phyloP scores from a whole-genome alignment of 805 yeast species.

The Zygoascus flipseniorum region DNA sequence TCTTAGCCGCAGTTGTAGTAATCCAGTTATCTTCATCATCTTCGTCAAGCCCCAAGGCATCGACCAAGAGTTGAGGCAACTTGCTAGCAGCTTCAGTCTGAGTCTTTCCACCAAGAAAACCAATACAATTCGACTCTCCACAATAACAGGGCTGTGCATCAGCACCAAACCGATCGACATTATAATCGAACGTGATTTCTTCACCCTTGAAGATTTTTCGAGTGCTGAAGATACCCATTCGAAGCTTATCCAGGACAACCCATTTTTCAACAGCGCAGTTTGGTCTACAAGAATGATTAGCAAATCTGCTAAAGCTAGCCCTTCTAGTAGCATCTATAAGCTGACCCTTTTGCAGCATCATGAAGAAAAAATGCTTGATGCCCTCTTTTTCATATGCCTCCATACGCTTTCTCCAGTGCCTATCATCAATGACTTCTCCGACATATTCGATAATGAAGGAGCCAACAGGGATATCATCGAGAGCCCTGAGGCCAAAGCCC shows the following conservation, averaged over 20 bases:
- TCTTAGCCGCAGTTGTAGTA: conserved; percentile 42
- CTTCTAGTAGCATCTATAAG: conserved; percentile 89
- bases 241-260: conserved; percentile 84
- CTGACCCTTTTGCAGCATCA: conserved; percentile 90
- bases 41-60: conserved; percentile 65
- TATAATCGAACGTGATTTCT: conserved; percentile 86
- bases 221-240: conserved; percentile 93
- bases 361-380: conserved; percentile 80
- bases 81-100: conserved; percentile 86
- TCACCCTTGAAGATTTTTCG: conserved; percentile 66
- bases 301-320: conserved; percentile 85
- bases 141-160: conserved; percentile 91
- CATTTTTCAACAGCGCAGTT: conserved; percentile 94
- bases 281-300: conserved; percentile 93
- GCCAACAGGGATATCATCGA: conserved; percentile 45
- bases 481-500: conserved; percentile 85
- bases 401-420: conserved; percentile 66
- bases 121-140: conserved; percentile 86
- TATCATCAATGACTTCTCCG: conserved; percentile 87
- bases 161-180: conserved; percentile 95
- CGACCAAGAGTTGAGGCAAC: conserved; percentile 74
- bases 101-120: conserved; percentile 92
- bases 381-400: conserved; percentile 59
- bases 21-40: conserved; percentile 54
- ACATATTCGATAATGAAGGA: conserved; percentile 85